Evolutionary conservation across 1,284 basidiomycete genomes (phyloP).

Genomic region (Moesziomyces aphidis): DNA sequence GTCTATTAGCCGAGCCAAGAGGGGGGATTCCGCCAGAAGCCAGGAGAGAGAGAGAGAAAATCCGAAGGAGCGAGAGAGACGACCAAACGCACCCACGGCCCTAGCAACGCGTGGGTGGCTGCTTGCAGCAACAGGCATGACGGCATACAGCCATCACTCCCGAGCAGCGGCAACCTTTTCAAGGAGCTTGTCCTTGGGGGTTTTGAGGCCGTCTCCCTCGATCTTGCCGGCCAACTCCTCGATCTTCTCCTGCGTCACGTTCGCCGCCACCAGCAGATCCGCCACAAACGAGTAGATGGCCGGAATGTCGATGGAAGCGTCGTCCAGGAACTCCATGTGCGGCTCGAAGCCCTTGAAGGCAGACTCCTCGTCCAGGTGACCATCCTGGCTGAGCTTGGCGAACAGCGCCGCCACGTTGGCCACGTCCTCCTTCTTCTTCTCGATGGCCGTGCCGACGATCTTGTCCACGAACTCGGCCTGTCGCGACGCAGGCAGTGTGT

Average conservation of each 20-base stretch:
- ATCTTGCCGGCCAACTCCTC: slow-evolving; percentile 62
- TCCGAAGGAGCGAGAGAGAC: slow-evolving; percentile 23
- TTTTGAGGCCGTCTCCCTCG: slow-evolving; percentile 63
- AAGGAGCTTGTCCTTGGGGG: slow-evolving; percentile 65
- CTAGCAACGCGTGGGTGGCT: slow-evolving; percentile 42
- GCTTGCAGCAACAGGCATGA: slow-evolving; percentile 1
- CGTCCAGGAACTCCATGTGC: slow-evolving; percentile 81
- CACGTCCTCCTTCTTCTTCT: slow-evolving; percentile 86
- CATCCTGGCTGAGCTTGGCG: slow-evolving; percentile 47
- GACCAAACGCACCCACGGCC: slow-evolving; percentile 11
- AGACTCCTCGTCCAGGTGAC: slow-evolving; percentile 68
- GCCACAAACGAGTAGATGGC: slow-evolving; percentile 83
- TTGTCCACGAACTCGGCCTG: slow-evolving; percentile 79
- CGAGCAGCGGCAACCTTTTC: slow-evolving; percentile 62
- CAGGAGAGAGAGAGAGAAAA: slow-evolving; percentile 6
- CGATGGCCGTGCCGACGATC: slow-evolving; percentile 78
- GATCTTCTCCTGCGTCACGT: slow-evolving; percentile 58
- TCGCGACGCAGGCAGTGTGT: slow-evolving; percentile 74
- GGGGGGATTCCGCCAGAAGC: slow-evolving; percentile 27
- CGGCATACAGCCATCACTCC: slow-evolving; percentile 9
- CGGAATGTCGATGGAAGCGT: slow-evolving; percentile 88
- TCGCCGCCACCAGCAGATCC: slow-evolving; percentile 59
- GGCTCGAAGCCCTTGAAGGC: slow-evolving; percentile 77
- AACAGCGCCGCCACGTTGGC: slow-evolving; percentile 69
- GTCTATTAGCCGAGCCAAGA: slow-evolving; percentile 30